Conservation (phyloP, 192 early-diverging fungal genomes). For the Coemansia sp. region DNA sequence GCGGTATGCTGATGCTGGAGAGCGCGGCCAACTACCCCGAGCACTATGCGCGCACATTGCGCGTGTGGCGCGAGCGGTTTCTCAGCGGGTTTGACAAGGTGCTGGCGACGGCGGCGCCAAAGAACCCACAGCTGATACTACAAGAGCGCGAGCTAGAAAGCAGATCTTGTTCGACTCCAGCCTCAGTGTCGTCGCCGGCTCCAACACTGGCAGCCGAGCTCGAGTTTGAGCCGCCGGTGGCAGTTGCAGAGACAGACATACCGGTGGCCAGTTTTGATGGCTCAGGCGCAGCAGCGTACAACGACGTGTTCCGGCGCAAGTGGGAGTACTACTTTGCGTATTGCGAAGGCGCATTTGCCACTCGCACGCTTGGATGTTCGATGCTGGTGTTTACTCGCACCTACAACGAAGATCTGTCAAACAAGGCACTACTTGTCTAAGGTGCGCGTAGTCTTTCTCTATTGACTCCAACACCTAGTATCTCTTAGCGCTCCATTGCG, state of each 20-base stretch:
- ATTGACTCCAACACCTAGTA: too few relatives aligned
- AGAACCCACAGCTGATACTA: constrained; percentile 29
- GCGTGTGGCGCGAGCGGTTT: constrained; percentile 72
- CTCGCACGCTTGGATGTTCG: constrained; percentile 64
- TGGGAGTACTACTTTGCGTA: constrained; percentile 76
- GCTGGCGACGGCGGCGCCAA: constrained; percentile 17
- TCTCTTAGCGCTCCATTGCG: background rate
- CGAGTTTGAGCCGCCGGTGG: background rate
- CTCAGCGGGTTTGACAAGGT: constrained; percentile 61
- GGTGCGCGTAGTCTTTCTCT: too few relatives aligned
- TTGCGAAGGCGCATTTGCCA: constrained; percentile 72
- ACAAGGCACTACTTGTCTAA: constrained; percentile 33
- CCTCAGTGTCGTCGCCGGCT: background rate
- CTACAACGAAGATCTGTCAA: constrained; percentile 41
- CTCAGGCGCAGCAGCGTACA: constrained; percentile 40
- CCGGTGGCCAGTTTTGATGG: background rate
- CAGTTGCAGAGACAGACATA: background rate
- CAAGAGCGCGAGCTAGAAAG: constrained; percentile 23
- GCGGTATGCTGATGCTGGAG: constrained; percentile 64
- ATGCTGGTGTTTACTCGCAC: constrained; percentile 62
- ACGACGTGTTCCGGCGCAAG: constrained; percentile 65
- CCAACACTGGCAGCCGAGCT: background rate
- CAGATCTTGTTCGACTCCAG: too few relatives aligned
- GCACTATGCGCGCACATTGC: constrained; percentile 70
- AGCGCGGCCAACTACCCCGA: constrained; percentile 66